Percentiles rank a stretch among this genome's conserved stretches.
These are phyloP conservation scores for Juglanconis oblonga DNA, from an alignment of 2,329 filamentous ascomycete species.

Conservation along the genomic window DNA sequence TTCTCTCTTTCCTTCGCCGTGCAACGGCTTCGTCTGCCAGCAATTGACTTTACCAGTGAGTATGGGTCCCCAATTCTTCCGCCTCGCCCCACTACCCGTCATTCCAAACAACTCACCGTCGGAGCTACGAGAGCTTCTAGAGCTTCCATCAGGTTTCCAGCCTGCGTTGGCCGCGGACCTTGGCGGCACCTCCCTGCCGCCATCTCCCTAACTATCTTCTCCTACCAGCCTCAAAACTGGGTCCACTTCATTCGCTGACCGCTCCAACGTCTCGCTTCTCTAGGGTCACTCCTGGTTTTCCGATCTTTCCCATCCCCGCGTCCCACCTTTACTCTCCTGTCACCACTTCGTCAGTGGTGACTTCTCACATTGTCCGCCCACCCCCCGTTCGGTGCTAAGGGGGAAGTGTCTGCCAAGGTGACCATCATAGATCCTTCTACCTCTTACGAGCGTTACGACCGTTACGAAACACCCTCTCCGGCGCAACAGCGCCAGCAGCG, in stretches of 20 bases:
- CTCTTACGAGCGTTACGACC: slow-evolving; percentile 55
- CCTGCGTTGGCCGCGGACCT: background rate
- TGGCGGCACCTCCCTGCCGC: background rate
- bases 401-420: slow-evolving; percentile 41
- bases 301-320: slow-evolving; percentile 51
- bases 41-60: slow-evolving; percentile 16
- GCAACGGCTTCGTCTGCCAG: slow-evolving; percentile 8
- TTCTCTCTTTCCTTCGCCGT: slow-evolving; percentile 2
- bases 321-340: slow-evolving; percentile 46
- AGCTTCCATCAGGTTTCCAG: too few species aligned
- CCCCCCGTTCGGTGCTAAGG: slow-evolving; percentile 31
- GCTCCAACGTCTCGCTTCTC: slow-evolving; percentile 7
- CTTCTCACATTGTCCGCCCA: slow-evolving; percentile 47
- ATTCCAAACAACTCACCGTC: background rate
- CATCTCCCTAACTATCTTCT: background rate
- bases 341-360: slow-evolving; percentile 40
- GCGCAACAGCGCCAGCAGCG: slow-evolving; percentile 37
- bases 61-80: background rate
- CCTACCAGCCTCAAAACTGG: slow-evolving; percentile 8
- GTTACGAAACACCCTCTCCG: slow-evolving; percentile 43
- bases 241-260: slow-evolving; percentile 8
- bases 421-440: slow-evolving; percentile 37
- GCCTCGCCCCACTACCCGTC: background rate
- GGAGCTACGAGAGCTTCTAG: background rate
- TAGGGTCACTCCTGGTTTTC: slow-evolving; percentile 8